Evolutionary conservation across 495 filamentous ascomycete genomes (phyloP).

Genomic region (Neurospora sp.): DNA sequence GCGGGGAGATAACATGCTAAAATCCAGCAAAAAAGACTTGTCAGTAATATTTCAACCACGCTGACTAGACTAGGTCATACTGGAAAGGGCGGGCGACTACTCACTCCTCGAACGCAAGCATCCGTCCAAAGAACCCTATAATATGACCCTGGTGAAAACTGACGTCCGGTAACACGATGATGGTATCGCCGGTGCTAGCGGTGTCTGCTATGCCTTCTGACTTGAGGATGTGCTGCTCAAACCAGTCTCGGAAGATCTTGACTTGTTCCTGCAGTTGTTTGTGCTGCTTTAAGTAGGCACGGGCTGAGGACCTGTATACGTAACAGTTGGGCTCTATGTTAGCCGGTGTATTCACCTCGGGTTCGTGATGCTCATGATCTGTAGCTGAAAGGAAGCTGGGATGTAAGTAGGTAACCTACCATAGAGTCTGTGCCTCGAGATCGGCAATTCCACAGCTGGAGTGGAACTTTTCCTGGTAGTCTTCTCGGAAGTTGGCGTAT

Average conservation of each 20-base stretch:
- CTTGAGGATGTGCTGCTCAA: conserved; percentile 5
- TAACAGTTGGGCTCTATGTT: background rate
- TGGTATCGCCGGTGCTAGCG: background rate
- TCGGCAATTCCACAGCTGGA: background rate
- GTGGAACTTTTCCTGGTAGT: background rate
- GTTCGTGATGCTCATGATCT: no score
- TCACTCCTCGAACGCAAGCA: background rate
- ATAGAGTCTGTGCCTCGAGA: background rate
- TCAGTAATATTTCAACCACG: background rate
- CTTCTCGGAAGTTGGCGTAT: background rate
- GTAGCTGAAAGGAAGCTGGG: no score
- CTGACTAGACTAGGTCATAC: no score
- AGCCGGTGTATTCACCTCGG: no score
- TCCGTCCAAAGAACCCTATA: background rate
- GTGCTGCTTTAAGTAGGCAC: background rate
- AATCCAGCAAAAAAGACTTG: background rate
- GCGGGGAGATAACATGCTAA: background rate
- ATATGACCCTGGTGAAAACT: background rate
- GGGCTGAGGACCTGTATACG: conserved; percentile 4
- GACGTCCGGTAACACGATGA: conserved; percentile 11
- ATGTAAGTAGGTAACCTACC: background rate
- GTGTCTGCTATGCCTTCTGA: background rate
- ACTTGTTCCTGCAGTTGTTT: background rate
- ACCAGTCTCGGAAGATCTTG: conserved; percentile 9
- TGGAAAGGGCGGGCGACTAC: background rate